These are phyloP conservation scores for Ampelomyces quisqualis DNA, from an alignment of 2,329 filamentous ascomycete genomes.

Conservation along the genomic window DNA sequence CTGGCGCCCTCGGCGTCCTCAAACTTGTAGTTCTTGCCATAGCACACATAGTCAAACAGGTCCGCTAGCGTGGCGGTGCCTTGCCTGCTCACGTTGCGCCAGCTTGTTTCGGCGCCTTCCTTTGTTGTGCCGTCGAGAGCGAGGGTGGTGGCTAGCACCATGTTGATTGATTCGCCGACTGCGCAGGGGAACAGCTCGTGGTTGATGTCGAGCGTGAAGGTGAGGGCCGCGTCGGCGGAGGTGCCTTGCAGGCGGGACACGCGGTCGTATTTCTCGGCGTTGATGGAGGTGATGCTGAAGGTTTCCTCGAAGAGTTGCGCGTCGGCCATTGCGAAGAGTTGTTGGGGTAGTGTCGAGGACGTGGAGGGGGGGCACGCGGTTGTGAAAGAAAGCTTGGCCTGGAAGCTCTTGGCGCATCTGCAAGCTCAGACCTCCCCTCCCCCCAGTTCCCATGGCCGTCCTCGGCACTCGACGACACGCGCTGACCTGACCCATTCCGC, in stretches of 20 bases:
- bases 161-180: constrained; percentile 72
- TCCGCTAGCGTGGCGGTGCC: constrained; percentile 62
- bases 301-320: constrained; percentile 91
- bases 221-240: constrained; percentile 73
- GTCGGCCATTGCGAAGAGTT: constrained; percentile 62
- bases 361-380: neutral
- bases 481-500: constrained; percentile 1
- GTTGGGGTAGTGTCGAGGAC: neutral
- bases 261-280: constrained; percentile 90
- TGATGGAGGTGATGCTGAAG: constrained; percentile 77
- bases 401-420: no score
- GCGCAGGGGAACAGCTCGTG: constrained; percentile 81
- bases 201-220: constrained; percentile 89
- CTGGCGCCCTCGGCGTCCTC: constrained; percentile 71
- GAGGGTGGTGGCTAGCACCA: constrained; percentile 82
- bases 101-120: constrained; percentile 55
- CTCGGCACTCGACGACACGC: no score
- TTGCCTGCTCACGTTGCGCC: constrained; percentile 63
- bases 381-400: neutral
- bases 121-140: constrained; percentile 75
- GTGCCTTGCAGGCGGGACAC: constrained; percentile 81
- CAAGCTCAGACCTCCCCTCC: no score
- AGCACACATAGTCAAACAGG: constrained; percentile 83
- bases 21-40: constrained; percentile 86
- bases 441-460: no score